A percentile compares a stretch with the other conserved stretches of the same genome.
Conservation (phyloP, 805 yeast species). For the Schwanniomyces yamadae region DNA sequence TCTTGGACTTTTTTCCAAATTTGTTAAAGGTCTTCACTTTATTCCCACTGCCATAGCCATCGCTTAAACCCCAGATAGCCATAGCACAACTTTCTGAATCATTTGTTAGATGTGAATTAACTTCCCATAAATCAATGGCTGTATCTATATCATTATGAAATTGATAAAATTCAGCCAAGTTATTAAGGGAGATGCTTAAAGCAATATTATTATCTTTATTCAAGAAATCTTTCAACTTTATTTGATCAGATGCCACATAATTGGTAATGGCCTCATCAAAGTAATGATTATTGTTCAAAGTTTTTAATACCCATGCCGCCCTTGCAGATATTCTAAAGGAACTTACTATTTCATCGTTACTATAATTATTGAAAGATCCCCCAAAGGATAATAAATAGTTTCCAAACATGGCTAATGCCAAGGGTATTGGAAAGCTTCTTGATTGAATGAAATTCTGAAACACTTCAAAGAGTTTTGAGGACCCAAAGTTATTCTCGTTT, state of each 20-base stretch:
- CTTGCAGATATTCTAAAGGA: conserved; percentile 21
- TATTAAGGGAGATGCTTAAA: conserved; percentile 11
- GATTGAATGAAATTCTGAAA: conserved; percentile 15
- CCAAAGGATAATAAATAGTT: conserved; percentile 22
- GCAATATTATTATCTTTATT: conserved; percentile 3
- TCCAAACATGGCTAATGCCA: conserved; percentile 26
- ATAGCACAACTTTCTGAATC: conserved; percentile 20
- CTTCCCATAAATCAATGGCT: conserved; percentile 22
- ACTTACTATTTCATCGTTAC: conserved; percentile 18
- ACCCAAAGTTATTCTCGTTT: conserved; percentile 11
- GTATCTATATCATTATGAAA: conserved; percentile 13
- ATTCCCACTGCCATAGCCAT: conserved; percentile 23
- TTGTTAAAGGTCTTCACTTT: conserved; percentile 15
- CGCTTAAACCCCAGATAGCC: conserved; percentile 21
- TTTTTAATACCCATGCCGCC: conserved; percentile 15
- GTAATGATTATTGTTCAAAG: conserved; percentile 5
- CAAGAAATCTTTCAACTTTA: conserved; percentile 1
- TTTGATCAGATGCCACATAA: conserved; percentile 1
- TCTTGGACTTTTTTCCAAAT: conserved; percentile 17
- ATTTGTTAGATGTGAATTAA: conserved; percentile 19
- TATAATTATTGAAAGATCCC: conserved; percentile 15
- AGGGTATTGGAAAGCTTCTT: conserved; percentile 17
- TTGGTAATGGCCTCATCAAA: conserved; percentile 8
- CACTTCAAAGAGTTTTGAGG: conserved; percentile 16
- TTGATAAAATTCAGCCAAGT: conserved; percentile 21